Base-by-base conservation (phyloP, 2,329 filamentous ascomycete genomes). In the Setomelanomma holmii region DNA sequence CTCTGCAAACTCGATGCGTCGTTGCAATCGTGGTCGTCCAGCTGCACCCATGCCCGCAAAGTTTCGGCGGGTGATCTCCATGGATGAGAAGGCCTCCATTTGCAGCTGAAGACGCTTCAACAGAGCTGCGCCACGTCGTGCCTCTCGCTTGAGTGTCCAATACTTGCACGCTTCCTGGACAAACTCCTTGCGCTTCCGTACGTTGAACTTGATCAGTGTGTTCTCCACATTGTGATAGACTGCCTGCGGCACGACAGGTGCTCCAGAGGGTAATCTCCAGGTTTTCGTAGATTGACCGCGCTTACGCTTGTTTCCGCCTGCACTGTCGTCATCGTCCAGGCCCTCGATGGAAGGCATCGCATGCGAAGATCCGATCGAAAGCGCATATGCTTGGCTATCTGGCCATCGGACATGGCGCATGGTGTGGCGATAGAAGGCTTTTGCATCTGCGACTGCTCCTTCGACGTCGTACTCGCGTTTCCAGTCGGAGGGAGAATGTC, bases 111-210 rank as follows among this genome's bases (percentile, higher is more conserved):
- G 82, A 30, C 95, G 87, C 77, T 98, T 98, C 53, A 99, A 83
- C 49, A 99, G 81, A 4, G 95, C 91, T 23, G 95, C 95, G 40
- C 95, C 95, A 52, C 95, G 85, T 27, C 95, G 87, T 56, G 93
- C 90, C 74, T 99, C 95, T 49, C 95, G 86, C 78, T 99, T 99
- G 58, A 99, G 76, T 0, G 95, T 98, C 95, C 95, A 99, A 76
- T 98, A 99, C 64, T 91, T 92, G 78, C 93, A 98, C 1, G 90
- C 90, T 74, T 97, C 93, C 51, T 91, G 89, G 2, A 96, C 88
- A 72, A 91, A 99, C 55, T 97, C 93, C 70, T 96, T 96, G 45
- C 92, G 86, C 71, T 95, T 96, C 23, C 89, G 86, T 30, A 90
- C 82, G n/a, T 86, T 85, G 72, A 98, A 98, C 41, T 91, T 87